Evolutionary conservation across 2,329 filamentous ascomycete genomes (phyloP), one percentile per base, ranked within the genome.

Genomic region (Aureobasidium lini): DNA sequence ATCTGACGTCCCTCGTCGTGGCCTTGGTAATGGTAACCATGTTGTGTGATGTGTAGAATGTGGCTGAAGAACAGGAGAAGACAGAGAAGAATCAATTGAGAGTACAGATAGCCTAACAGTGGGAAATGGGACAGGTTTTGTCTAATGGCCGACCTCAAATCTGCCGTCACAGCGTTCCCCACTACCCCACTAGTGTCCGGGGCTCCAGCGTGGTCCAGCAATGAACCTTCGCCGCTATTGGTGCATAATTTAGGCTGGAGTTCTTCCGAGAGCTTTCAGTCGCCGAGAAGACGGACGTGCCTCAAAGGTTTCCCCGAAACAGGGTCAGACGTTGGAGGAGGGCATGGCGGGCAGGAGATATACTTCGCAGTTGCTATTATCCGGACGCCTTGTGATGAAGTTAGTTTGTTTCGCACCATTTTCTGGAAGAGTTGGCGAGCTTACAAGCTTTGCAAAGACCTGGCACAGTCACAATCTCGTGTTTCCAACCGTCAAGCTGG

Each of bases 1-100:
- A 79, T 61, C 77, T 72, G 48, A 79, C 75, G 72, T 79, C 77
- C 64, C 73, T 72, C 61, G 77, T 79, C 63, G 76, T 75, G 31
- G 70, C 65, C 36, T 69, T 66, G 23, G 75, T 78, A 57, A 79
- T 79, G 32, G 74, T 78, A 32, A 78, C 75, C 77, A 78, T 78
- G 15, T 40, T 59, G 54, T 48, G 23, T 40, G 44, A 40, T 57
- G n/a, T 49, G 34, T 18, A 50, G 44, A 50, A 28, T 50, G 8
- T 29, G n/a, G 18, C 37, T 2, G 10, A 13, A 37, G 10, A 6
- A 3, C 18, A 37, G 37, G 18, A 31, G 37, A 28, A 36, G 7
- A 36, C 6, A 28, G 10, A 36, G 10, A 43, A 18, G 39, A 49
- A 28, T 32, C 31, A 46, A 32, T 29, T 7, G 56, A 50, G 56